A percentile compares a stretch with the other conserved stretches of the same genome.
Conservation (phyloP, 352 stramenopile species). For the Plasmopara muralis region DNA sequence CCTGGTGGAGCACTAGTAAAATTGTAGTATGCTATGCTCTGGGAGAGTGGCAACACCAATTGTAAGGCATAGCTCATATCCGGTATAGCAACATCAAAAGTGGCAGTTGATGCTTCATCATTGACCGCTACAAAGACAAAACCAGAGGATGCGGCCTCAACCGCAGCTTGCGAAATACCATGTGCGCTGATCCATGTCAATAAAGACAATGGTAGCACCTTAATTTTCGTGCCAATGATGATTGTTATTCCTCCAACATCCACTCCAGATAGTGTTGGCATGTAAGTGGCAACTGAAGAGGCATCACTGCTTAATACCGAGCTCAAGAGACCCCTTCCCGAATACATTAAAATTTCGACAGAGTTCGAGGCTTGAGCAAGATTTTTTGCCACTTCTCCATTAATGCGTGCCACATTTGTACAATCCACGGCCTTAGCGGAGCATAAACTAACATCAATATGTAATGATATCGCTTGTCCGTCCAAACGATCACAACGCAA, state of each 20-base stretch:
- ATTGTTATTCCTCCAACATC: constrained; percentile 8
- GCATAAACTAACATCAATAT: constrained; percentile 31
- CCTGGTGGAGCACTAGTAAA: constrained; percentile 28
- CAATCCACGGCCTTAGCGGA: constrained; percentile 13
- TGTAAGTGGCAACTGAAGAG: constrained; percentile 10
- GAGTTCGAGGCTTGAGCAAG: constrained; percentile 9
- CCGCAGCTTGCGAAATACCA: constrained; percentile 10
- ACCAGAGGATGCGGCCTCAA: constrained; percentile 11
- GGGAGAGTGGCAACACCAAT: constrained; percentile 23
- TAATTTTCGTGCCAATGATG: constrained; percentile 11
- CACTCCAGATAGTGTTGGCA: constrained; percentile 10
- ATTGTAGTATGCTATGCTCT: constrained; percentile 25
- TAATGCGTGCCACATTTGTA: constrained; percentile 4
- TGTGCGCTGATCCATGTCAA: constrained; percentile 10
- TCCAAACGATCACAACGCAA: constrained; percentile 53
- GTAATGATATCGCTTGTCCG: constrained; percentile 28
- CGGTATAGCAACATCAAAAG: constrained; percentile 11
- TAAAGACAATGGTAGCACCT: constrained; percentile 8
- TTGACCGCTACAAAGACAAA: constrained; percentile 29
- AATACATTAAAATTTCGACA: constrained; percentile 21
- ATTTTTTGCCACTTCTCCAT: constrained; percentile 12
- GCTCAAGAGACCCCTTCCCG: constrained; percentile 3
- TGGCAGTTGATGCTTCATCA: constrained; percentile 15
- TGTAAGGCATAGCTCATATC: constrained; percentile 10
- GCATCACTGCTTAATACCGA: constrained; percentile 3